Evolutionary conservation across 1,284 basidiomycete species (phyloP), one percentile per base, ranked within the genome.

Genomic region (Moesziomyces antarcticus): DNA sequence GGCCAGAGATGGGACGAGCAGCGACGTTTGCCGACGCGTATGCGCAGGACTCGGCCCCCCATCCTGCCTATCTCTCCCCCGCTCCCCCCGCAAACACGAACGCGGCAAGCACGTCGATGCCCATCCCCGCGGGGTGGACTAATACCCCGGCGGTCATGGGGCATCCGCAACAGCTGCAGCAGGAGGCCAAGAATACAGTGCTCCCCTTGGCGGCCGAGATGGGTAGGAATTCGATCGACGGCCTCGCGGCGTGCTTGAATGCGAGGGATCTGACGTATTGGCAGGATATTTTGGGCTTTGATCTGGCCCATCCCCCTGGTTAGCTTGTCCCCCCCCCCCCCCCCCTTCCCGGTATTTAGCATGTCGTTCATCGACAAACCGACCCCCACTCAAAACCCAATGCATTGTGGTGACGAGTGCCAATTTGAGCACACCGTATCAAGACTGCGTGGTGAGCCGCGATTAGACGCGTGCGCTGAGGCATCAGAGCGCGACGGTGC

Each of bases 151-250:
- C 6, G 2, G 8, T 11, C 6, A 30, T 30, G 30, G 30, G 9
- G 8, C 10, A 30, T 30, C 30, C 30, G 9, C 30, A 30, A 11
- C 30, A 11, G n/a, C n/a, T n/a, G 30, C 30, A 30, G 30, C 24
- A 30, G 30, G 30, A 8, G 30, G 2, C 8, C 9, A 30, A 30
- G 5, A 22, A 13, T 33, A 67, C 58, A 9, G 71, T 73, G 7
- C 35, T 61, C 0, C 71, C 71, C 18, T 44, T 73, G 2, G 65
- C 66, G 10, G 66, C 58, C 6, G 71, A 73, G 24, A 58, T 65
- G 5, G 65, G 71, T 43, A 74, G 67, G 37, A 56, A 62, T 51
- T 66, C 67, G 56, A 66, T 74, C 13, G 72, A 66, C 20, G 63
- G 57, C 1, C 33, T 74, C 4, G 67, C 59, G n/a, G 65, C 65